Evolutionary conservation across 345 rosid species (phyloP).

Genomic region (Eucalyptus polybractea): DNA sequence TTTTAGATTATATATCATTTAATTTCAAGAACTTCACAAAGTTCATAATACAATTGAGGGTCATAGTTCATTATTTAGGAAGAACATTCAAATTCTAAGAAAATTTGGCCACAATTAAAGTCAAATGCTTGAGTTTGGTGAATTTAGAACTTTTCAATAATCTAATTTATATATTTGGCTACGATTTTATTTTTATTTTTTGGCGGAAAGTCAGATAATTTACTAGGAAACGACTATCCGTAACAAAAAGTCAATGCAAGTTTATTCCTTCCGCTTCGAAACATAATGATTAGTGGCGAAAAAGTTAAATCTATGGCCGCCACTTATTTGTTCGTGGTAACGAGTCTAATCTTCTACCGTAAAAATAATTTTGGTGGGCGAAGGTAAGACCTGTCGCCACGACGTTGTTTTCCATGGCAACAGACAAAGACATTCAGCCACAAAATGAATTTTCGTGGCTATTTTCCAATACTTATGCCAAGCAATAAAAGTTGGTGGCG

Average conservation of each 20-base stretch:
- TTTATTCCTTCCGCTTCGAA: background rate
- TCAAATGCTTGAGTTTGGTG: background rate
- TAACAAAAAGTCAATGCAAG: background rate
- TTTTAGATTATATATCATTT: background rate
- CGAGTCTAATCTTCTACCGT: background rate
- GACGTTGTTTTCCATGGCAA: background rate
- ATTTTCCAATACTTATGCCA: background rate
- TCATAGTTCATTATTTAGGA: background rate
- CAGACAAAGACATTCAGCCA: background rate
- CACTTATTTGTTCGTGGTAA: background rate
- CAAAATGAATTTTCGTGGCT: background rate
- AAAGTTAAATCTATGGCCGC: background rate
- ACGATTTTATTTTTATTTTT: no score
- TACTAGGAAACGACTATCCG: background rate
- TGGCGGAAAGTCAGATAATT: background rate
- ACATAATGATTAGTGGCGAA: background rate
- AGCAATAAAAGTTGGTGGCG: background rate
- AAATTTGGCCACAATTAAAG: background rate
- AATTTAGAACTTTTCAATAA: background rate
- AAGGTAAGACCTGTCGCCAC: background rate
- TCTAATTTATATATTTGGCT: background rate
- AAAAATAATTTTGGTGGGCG: background rate
- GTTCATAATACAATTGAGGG: background rate
- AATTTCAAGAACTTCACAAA: background rate
- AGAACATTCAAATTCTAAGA: background rate